Evolutionary conservation across 345 rosid genomes (phyloP).

Genomic region (Lepidium aucheri): DNA sequence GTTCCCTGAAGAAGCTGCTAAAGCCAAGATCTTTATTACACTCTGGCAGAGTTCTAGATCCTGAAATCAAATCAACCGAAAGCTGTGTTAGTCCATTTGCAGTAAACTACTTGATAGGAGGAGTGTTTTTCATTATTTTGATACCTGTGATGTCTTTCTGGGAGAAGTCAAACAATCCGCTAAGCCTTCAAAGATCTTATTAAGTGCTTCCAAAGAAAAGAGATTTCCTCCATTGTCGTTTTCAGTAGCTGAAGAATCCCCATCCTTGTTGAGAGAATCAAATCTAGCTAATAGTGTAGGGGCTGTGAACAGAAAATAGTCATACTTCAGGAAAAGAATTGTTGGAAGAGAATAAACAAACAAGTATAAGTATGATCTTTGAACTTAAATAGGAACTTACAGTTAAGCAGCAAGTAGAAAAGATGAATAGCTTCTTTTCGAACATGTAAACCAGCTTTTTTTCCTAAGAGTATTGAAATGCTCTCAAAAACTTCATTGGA

Average conservation of each 20-base stretch:
- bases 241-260: constrained; percentile 27
- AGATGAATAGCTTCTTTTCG: constrained; percentile 62
- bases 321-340: no score
- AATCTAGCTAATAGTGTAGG: constrained; percentile 49
- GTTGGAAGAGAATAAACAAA: no score
- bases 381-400: constrained; percentile 54
- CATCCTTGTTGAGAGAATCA: constrained; percentile 37
- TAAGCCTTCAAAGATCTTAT: constrained; percentile 52
- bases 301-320: constrained; percentile 33
- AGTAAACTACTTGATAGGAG: not conserved
- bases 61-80: constrained; percentile 37
- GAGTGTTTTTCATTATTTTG: not conserved
- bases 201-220: constrained; percentile 23
- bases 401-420: constrained; percentile 58
- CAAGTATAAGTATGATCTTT: no score
- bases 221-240: constrained; percentile 18
- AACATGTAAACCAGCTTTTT: constrained; percentile 47
- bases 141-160: constrained; percentile 34
- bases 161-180: constrained; percentile 56
- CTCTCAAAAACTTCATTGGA: constrained; percentile 36
- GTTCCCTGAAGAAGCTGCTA: constrained; percentile 66
- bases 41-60: constrained; percentile 64
- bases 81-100: not conserved
- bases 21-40: constrained; percentile 54
- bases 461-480: constrained; percentile 46